Conservation (phyloP, 208 protist genomes). For the Endotrypanum monterogeii region DNA sequence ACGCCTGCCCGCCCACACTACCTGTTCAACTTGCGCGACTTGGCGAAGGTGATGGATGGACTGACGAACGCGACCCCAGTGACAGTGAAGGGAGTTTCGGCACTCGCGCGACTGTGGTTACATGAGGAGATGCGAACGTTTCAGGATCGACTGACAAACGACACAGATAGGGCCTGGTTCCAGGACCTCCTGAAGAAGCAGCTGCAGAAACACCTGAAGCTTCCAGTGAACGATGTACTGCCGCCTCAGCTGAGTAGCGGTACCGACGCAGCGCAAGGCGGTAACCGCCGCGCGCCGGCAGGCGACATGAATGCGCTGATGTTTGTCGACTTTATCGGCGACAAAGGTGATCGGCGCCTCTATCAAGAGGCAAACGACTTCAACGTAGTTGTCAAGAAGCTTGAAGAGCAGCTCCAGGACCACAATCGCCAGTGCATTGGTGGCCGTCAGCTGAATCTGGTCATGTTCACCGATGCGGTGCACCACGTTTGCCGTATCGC, state of each 20-base stretch:
- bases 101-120: constrained; percentile 93
- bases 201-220: constrained; percentile 83
- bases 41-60: constrained; percentile 97
- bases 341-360: constrained; percentile 58
- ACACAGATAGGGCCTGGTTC: constrained; percentile 93
- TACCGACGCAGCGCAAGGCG: neutral
- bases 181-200: constrained; percentile 81
- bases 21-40: constrained; percentile 98
- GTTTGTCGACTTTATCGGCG: constrained; percentile 95
- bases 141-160: constrained; percentile 94
- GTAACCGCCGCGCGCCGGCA: neutral
- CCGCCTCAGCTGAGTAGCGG: neutral
- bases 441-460: constrained; percentile 93
- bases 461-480: constrained; percentile 98
- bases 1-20: constrained; percentile 98
- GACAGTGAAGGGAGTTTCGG: constrained; percentile 45
- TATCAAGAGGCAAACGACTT: constrained; percentile 94
- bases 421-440: constrained; percentile 90
- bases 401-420: constrained; percentile 93
- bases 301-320: constrained; percentile 50
- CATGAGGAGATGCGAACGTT: constrained; percentile 97
- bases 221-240: constrained; percentile 74
- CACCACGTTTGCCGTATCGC: constrained; percentile 96
- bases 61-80: constrained; percentile 86
- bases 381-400: constrained; percentile 62